Evolutionary conservation across 768 basidiomycete species (phyloP).

Genomic region (Omphalotus guepiniiformis): DNA sequence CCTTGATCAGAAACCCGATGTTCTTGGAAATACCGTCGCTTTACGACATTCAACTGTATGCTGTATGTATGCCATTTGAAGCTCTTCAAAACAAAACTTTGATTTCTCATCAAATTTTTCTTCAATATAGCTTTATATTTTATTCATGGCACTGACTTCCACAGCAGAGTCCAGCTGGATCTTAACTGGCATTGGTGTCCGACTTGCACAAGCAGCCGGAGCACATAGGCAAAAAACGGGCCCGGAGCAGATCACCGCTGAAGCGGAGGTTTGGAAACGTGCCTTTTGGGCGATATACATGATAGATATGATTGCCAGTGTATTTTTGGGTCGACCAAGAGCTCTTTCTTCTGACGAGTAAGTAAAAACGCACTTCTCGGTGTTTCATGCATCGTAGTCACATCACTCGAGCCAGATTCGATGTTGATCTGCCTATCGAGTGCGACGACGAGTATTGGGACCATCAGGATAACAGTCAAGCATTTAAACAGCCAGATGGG

Average conservation of each 20-base stretch:
- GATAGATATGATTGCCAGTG: conserved; percentile 20
- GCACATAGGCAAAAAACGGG: conserved; percentile 40
- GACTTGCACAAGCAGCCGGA: conserved; percentile 57
- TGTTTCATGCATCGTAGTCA: not conserved
- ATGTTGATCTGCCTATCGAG: conserved; percentile 55
- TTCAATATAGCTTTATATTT: conserved; percentile 29
- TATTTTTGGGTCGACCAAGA: conserved; percentile 51
- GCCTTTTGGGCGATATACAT: conserved; percentile 39
- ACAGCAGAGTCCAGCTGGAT: conserved; percentile 49
- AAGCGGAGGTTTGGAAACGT: conserved; percentile 60
- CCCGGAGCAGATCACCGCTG: conserved; percentile 28
- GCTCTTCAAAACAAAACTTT: conserved; percentile 14
- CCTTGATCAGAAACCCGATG: conserved; percentile 43
- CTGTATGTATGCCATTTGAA: conserved; percentile 24
- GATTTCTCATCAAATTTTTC: not conserved
- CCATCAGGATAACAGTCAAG: conserved; percentile 31
- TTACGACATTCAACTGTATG: conserved; percentile 54
- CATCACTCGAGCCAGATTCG: conserved; percentile 38
- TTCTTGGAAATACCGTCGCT: conserved; percentile 46
- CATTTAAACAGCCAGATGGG: conserved; percentile 51
- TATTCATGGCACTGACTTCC: conserved; percentile 40
- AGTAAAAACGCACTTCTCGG: conserved; percentile 22
- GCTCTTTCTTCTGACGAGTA: conserved; percentile 57
- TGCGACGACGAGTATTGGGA: conserved; percentile 71
- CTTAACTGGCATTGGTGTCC: conserved; percentile 49